A percentile compares a stretch with the other conserved stretches of the same genome.
phyloP scores from a whole-genome alignment of 2,329 filamentous ascomycete species.

The Xylariaceae sp. region DNA sequence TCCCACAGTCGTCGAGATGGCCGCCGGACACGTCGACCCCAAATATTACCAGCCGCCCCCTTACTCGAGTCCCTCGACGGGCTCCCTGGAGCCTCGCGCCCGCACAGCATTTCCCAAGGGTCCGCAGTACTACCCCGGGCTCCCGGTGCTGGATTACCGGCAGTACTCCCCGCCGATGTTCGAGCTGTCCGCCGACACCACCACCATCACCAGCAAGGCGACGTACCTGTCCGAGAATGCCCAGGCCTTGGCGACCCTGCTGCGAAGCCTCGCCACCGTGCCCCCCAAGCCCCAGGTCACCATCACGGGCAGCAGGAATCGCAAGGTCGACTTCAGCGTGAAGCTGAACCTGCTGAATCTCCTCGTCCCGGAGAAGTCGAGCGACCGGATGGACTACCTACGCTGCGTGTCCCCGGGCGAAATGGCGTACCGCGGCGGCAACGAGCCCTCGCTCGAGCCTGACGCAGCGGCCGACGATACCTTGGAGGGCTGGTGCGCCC shows the following conservation, averaged over 20 bases:
- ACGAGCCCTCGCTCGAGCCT: conserved; percentile 37
- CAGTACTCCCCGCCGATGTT: conserved; percentile 50
- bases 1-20: background rate
- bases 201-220: conserved; percentile 41
- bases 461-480: conserved; percentile 35
- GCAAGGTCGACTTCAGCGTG: conserved; percentile 46
- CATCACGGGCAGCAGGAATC: conserved; percentile 42
- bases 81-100: conserved; percentile 9
- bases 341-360: conserved; percentile 52
- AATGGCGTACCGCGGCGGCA: conserved; percentile 44
- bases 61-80: conserved; percentile 24
- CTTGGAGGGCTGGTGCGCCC: conserved; percentile 46
- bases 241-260: conserved; percentile 39
- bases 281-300: conserved; percentile 52
- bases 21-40: background rate
- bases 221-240: conserved; percentile 45
- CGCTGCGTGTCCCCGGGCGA: conserved; percentile 46
- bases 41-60: conserved; percentile 18
- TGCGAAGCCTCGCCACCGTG: conserved; percentile 45
- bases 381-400: conserved; percentile 47
- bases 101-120: conserved; percentile 15
- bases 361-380: conserved; percentile 43
- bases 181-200: conserved; percentile 44
- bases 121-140: conserved; percentile 39
- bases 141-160: conserved; percentile 47